These are phyloP conservation scores for Alternaria incomplexa DNA, from an alignment of 2,329 filamentous ascomycete genomes.

Conservation along the genomic window DNA sequence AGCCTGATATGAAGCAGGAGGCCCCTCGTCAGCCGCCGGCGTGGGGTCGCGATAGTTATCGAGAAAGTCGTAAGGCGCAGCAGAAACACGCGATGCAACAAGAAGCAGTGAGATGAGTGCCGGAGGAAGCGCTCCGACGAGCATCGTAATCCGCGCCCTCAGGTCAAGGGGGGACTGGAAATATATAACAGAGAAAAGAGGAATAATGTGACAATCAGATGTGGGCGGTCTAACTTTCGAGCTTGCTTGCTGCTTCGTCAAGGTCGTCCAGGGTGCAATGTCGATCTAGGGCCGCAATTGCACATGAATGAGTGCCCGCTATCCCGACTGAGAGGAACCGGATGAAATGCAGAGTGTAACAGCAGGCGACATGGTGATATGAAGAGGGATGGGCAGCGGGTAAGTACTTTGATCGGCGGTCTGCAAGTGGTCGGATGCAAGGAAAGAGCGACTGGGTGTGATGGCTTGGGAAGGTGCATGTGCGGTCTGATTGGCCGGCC, in stretches of 20 bases:
- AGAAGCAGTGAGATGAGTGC: constrained; percentile 36
- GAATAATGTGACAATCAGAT: not conserved
- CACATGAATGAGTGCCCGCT: constrained; percentile 13
- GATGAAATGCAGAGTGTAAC: constrained; percentile 28
- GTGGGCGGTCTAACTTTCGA: constrained; percentile 10
- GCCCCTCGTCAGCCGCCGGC: constrained; percentile 36
- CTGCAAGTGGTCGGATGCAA: constrained; percentile 36
- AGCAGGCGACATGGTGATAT: constrained; percentile 37
- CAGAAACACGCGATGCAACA: constrained; percentile 29
- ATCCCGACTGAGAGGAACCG: constrained; percentile 31
- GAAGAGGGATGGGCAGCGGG: constrained; percentile 25
- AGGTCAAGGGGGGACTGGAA: not conserved
- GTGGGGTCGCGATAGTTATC: constrained; percentile 36
- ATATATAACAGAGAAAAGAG: constrained; percentile 8
- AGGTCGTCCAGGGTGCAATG: constrained; percentile 11
- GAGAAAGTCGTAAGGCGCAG: constrained; percentile 32
- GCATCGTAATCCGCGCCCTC: constrained; percentile 29
- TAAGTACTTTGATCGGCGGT: constrained; percentile 27
- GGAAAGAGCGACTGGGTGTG: constrained; percentile 27
- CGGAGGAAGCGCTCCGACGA: constrained; percentile 31
- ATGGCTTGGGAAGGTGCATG: constrained; percentile 23
- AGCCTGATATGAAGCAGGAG: constrained; percentile 38
- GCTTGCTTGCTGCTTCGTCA: constrained; percentile 5
- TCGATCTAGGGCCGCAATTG: constrained; percentile 19
- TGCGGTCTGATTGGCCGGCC: constrained; percentile 37